Percentiles rank a stretch among this genome's conserved stretches.
Evolutionary conservation across 352 stramenopile genomes (phyloP).

Genomic region (Pythium utonaiense): DNA sequence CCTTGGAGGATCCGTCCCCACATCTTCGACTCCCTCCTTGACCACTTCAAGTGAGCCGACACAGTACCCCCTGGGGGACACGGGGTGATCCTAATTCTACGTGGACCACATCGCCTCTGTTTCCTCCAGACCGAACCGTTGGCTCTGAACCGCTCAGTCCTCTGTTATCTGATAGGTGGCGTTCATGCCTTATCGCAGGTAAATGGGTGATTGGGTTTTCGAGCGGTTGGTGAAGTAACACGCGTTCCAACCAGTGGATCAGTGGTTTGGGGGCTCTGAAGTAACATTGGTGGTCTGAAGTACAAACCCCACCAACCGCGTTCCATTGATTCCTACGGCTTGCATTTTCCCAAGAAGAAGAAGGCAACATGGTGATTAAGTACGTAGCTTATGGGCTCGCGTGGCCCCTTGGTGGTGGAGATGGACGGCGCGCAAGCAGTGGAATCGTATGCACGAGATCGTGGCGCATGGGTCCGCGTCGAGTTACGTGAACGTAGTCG

Average conservation of each 20-base stretch:
- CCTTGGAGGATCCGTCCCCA: neutral
- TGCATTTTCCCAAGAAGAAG: constrained; percentile 89
- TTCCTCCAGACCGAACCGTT: constrained; percentile 4
- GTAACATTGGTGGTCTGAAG: constrained; percentile 34
- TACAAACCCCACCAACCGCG: constrained; percentile 24
- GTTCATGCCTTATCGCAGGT: neutral
- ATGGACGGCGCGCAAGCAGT: neutral
- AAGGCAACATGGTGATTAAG: constrained; percentile 90
- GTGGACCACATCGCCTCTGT: constrained; percentile 9
- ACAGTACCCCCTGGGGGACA: neutral
- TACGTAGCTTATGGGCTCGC: constrained; percentile 39
- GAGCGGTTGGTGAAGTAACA: constrained; percentile 40
- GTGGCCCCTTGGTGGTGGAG: neutral
- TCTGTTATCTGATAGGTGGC: constrained; percentile 2
- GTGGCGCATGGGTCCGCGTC: neutral
- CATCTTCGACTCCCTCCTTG: neutral
- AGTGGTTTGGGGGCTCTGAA: constrained; percentile 40
- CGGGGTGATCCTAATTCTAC: constrained; percentile 3
- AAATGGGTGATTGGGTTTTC: constrained; percentile 23
- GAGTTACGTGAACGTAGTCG: neutral
- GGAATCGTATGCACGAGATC: neutral
- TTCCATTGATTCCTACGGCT: constrained; percentile 65
- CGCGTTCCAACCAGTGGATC: constrained; percentile 82
- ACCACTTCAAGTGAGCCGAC: neutral
- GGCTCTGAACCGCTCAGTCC: constrained; percentile 14